Conservation (phyloP, 2,329 filamentous ascomycete species). For the Trichoderma afroharzianum region DNA sequence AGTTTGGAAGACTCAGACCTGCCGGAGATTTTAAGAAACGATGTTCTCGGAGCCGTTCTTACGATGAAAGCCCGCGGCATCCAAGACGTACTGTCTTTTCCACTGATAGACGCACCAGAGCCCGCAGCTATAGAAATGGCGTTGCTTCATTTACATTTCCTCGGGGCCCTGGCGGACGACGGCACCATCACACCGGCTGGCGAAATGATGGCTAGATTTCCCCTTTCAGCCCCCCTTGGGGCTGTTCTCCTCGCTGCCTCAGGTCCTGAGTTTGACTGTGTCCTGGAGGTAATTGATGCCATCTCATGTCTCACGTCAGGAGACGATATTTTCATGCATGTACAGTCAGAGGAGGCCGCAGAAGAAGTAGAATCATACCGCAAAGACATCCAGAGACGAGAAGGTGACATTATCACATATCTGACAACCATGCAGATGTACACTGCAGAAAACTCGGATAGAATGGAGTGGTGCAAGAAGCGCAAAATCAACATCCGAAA, state of each 20-base stretch:
- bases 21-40: constrained; percentile 87
- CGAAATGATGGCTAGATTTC: constrained; percentile 74
- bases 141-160: constrained; percentile 71
- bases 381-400: constrained; percentile 56
- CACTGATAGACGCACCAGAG: constrained; percentile 78
- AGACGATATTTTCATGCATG: constrained; percentile 59
- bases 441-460: constrained; percentile 52
- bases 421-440: constrained; percentile 62
- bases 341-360: constrained; percentile 54
- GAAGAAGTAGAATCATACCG: constrained; percentile 53
- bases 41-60: constrained; percentile 79
- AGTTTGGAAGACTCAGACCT: constrained; percentile 68
- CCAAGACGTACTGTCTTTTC: constrained; percentile 75
- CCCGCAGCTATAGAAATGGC: constrained; percentile 77
- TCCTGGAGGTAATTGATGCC: constrained; percentile 82
- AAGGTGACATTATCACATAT: constrained; percentile 63
- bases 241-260: constrained; percentile 80
- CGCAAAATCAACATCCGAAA: constrained; percentile 56
- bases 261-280: constrained; percentile 64
- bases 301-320: constrained; percentile 62
- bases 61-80: constrained; percentile 93
- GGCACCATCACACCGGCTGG: constrained; percentile 73
- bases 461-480: constrained; percentile 55
- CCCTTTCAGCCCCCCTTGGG: constrained; percentile 75
- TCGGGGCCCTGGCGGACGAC: constrained; percentile 69